Evolutionary conservation across 345 rosid genomes (phyloP), one percentile per base, ranked within the genome.

Genomic region (Citrus unshiu): DNA sequence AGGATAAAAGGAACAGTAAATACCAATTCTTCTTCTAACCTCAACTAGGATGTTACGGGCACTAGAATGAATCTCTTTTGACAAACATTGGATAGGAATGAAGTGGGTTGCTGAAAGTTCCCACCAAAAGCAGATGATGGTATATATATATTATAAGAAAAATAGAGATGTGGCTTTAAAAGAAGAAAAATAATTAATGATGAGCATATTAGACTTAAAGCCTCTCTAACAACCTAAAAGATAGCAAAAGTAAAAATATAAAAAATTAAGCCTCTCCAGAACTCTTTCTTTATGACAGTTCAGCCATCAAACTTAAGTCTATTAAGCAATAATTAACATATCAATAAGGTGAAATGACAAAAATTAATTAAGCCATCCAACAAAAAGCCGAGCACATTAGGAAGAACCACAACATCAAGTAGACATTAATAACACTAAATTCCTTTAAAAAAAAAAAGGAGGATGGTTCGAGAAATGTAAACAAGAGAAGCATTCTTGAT

Each of bases 21-120:
- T 60, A 82, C 77, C 74, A 78, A 68, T n/a, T 70, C 70, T 66
- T 70, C 62, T 72, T 34, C 66, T 71, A 37, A 81, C 58, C 77
- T 67, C 69, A 73, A 60, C 39, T 27, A 22, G 61, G 78, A 3
- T 5, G 27, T 21, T 30, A 27, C 68, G 73, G 80, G 68, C 80
- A 79, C 64, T 59, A 79, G 68, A 70, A 77, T 73, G 83, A 83
- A 83, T 68, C 78, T 74, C 80, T 83, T 81, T 83, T 83, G 86
- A 81, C 81, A 83, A 84, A 79, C 83, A 79, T 71, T 76, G 83
- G 84, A 84, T 77, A 83, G 82, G 85, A 87, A 83, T 83, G 83
- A 85, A 85, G 84, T 77, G 77, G 74, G 83, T 81, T 77, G 86
- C 80, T 84, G 87, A 74, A 74, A 82, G 84, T 84, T 77, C 83